Conservation (phyloP, 805 yeast genomes). For the Cyberlindnera suaveolens region DNA sequence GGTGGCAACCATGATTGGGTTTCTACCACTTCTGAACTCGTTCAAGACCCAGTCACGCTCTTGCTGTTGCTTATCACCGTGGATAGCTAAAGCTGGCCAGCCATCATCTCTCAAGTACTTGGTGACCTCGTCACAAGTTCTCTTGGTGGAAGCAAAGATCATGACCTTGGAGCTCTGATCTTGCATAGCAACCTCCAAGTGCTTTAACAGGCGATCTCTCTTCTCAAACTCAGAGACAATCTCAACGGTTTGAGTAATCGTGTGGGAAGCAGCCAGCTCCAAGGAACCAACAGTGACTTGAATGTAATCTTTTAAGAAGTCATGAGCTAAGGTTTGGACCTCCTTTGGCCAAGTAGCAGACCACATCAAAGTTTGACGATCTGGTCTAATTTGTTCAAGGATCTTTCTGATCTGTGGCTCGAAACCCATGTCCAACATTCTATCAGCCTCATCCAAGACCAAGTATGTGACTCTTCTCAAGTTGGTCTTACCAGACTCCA, state of each 20-base stretch:
- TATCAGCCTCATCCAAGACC: constrained; percentile 98
- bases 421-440: constrained; percentile 99
- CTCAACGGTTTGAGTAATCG: constrained; percentile 88
- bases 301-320: constrained; percentile 86
- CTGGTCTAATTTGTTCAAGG: constrained; percentile 97
- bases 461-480: constrained; percentile 93
- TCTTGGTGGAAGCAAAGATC: constrained; percentile 93
- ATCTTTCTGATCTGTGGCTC: constrained; percentile 99
- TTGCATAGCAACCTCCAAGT: constrained; percentile 73
- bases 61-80: constrained; percentile 95
- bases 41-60: constrained; percentile 98
- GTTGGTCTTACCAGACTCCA: constrained; percentile 92
- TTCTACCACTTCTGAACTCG: constrained; percentile 87
- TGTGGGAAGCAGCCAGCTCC: constrained; percentile 95
- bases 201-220: constrained; percentile 82
- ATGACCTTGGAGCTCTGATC: constrained; percentile 71
- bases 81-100: constrained; percentile 98
- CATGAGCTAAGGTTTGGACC: constrained; percentile 88
- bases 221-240: constrained; percentile 89
- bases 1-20: constrained; percentile 98
- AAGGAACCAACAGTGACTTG: constrained; percentile 96
- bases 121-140: constrained; percentile 95
- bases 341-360: constrained; percentile 99
- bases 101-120: constrained; percentile 90
- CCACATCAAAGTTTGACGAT: constrained; percentile 99